phyloP scores from a whole-genome alignment of 345 rosid species.

The Zanthoxylum bungeanum region DNA sequence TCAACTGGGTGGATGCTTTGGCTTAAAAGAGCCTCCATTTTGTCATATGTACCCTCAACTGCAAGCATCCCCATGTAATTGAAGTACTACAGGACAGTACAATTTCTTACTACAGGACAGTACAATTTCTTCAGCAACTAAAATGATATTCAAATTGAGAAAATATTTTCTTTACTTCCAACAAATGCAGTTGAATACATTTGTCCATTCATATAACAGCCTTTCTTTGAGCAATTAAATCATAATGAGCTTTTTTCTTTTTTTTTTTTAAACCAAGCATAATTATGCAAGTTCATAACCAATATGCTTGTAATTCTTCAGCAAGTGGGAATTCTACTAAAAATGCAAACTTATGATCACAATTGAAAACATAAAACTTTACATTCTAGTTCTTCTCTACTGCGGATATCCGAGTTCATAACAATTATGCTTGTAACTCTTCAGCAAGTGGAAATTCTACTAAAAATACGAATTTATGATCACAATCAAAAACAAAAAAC shows the following conservation, averaged over 20 bases:
- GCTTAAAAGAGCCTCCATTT: constrained; percentile 84
- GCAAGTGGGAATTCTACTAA: background rate
- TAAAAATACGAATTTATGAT: background rate
- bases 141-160: background rate
- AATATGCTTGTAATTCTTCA: background rate
- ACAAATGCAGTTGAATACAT: background rate
- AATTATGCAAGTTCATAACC: background rate
- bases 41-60: constrained; percentile 80
- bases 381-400: background rate
- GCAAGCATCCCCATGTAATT: constrained; percentile 99
- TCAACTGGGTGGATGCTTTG: constrained; percentile 84
- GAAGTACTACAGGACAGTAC: constrained; percentile 59
- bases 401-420: background rate
- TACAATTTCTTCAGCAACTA: background rate
- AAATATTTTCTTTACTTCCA: background rate
- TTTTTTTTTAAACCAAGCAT: too few species aligned
- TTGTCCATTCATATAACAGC: background rate
- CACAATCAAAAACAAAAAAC: background rate
- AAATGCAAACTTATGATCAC: background rate
- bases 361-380: background rate
- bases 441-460: background rate
- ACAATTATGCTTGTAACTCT: background rate
- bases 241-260: background rate
- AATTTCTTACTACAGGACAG: constrained; percentile 46
- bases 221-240: background rate